These are phyloP conservation scores for Paramecium caudatum DNA, from an alignment of 73 alveolate genomes.

Conservation along the genomic window DNA sequence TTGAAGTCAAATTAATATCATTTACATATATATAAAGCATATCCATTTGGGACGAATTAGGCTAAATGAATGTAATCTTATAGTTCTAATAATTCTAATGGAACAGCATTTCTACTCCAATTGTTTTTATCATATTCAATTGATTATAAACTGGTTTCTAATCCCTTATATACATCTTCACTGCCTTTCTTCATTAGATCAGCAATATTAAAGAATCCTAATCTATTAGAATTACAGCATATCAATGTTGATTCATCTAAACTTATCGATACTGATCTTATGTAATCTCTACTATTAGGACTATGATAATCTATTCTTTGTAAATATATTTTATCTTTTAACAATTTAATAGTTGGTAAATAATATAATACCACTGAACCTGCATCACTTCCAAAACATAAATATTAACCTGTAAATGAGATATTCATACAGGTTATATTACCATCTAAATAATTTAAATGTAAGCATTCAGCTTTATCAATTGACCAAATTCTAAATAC, in stretches of 20 bases:
- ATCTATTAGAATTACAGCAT: conserved; percentile 58
- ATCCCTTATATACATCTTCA: conserved; percentile 48
- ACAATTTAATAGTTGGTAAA: neutral
- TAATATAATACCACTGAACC: conserved; percentile 9
- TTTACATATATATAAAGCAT: conserved; percentile 26
- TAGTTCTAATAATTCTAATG: conserved; percentile 16
- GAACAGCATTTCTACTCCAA: conserved; percentile 51
- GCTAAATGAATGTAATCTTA: conserved; percentile 35
- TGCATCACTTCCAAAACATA: conserved; percentile 13
- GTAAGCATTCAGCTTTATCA: conserved; percentile 17
- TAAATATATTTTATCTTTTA: conserved; percentile 32
- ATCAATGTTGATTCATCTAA: conserved; percentile 41
- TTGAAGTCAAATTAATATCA: too few relatives aligned
- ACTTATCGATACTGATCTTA: conserved; percentile 24
- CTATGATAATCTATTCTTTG: conserved; percentile 6
- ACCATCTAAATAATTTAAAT: neutral
- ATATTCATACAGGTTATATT: conserved; percentile 54
- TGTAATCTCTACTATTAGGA: conserved; percentile 34
- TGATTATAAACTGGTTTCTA: neutral
- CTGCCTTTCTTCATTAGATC: conserved; percentile 29
- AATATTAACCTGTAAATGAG: conserved; percentile 43
- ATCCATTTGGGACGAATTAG: neutral
- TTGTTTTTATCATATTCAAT: conserved; percentile 37
- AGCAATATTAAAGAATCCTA: conserved; percentile 18
- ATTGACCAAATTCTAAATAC: neutral